Conservation (phyloP, 768 basidiomycete species). For the Kwoniella heveanensis region DNA sequence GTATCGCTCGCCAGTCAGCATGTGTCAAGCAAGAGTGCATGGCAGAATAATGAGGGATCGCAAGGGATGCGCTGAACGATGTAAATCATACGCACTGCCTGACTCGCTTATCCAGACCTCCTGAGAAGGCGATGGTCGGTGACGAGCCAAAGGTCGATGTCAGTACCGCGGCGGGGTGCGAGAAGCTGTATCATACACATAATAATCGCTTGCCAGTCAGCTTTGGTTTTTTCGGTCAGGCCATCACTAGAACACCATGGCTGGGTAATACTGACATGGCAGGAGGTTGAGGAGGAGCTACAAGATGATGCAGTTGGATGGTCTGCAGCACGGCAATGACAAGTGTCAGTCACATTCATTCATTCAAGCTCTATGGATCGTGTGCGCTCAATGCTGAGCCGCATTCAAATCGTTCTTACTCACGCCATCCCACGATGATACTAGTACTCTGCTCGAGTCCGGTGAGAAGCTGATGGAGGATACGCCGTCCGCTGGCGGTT, state of each 20-base stretch:
- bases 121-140: constrained; percentile 72
- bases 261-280: constrained; percentile 49
- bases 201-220: not conserved
- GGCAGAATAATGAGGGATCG: too few relatives aligned
- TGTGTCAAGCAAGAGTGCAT: too few relatives aligned
- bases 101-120: constrained; percentile 81
- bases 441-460: constrained; percentile 75
- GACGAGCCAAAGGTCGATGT: constrained; percentile 72
- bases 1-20: too few relatives aligned
- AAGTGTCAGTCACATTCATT: too few relatives aligned
- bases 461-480: constrained; percentile 81
- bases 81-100: constrained; percentile 65
- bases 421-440: constrained; percentile 87
- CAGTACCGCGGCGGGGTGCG: constrained; percentile 87
- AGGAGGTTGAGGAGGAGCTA: constrained; percentile 29
- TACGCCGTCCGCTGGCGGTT: constrained; percentile 79
- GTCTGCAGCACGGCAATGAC: too few relatives aligned
- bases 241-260: too few relatives aligned
- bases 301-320: constrained; percentile 42
- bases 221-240: too few relatives aligned
- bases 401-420: too few relatives aligned
- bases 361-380: too few relatives aligned
- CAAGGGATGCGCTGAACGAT: too few relatives aligned
- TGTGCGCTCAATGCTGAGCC: too few relatives aligned
- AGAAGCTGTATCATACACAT: constrained; percentile 58